phyloP scores from a whole-genome alignment of 371 early-diverging fungal genomes.

The Apophysomyces trapeziformis region DNA sequence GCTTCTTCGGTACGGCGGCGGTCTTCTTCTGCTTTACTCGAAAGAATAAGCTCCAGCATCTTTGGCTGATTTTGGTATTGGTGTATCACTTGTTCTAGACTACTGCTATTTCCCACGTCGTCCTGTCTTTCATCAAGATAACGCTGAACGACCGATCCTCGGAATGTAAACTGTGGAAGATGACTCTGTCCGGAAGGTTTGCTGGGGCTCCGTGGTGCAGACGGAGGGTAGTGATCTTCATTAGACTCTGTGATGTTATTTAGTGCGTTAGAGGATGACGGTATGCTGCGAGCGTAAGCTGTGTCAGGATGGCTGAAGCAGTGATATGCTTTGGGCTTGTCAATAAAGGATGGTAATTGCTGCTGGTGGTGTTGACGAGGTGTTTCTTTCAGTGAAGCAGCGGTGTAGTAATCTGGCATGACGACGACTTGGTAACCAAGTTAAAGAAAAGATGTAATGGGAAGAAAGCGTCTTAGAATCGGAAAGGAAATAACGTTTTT shows the following conservation, averaged over 20 bases:
- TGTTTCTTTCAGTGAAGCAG: too few species aligned
- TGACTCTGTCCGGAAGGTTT: neutral
- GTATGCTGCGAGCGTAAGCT: too few species aligned
- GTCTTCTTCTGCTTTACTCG: conserved; percentile 61
- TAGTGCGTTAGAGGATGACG: neutral
- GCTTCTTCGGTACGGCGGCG: conserved; percentile 60
- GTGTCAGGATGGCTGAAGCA: too few species aligned
- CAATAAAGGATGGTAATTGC: too few species aligned
- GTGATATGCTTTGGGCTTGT: too few species aligned
- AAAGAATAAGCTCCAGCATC: conserved; percentile 53
- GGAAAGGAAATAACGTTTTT: neutral
- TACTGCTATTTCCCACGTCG: conserved; percentile 17
- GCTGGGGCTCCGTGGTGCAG: neutral
- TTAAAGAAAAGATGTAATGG: neutral
- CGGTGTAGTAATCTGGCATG: too few species aligned
- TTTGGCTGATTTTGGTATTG: conserved; percentile 54
- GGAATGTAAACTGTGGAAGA: neutral
- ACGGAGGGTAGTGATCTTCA: neutral
- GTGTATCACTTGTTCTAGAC: conserved; percentile 50
- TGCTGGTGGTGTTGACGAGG: too few species aligned
- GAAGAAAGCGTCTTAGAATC: neutral
- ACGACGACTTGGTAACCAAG: neutral
- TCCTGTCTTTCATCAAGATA: neutral
- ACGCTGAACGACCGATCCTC: neutral
- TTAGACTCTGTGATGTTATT: neutral